These are phyloP conservation scores for Penicillium longicatenatum DNA, from an alignment of 495 filamentous ascomycete genomes.

Conservation along the genomic window DNA sequence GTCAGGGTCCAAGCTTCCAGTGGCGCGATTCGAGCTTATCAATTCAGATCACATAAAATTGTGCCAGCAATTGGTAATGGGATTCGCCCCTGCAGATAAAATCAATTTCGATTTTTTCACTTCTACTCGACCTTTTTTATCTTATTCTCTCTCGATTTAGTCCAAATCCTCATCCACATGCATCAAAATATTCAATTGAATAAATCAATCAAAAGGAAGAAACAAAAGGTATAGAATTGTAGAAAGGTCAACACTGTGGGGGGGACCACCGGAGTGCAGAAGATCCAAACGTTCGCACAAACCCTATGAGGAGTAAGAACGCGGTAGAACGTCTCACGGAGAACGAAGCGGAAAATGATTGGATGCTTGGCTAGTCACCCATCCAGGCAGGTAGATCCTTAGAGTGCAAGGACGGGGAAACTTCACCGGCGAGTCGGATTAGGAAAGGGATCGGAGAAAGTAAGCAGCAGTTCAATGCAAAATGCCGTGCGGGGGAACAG, in stretches of 20 bases:
- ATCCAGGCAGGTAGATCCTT: conserved; percentile 14
- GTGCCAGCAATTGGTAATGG: conserved; percentile 9
- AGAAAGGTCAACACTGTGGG: background rate
- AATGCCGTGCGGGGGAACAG: conserved; percentile 20
- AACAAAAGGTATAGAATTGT: background rate
- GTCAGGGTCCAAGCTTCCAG: conserved; percentile 29
- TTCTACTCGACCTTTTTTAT: background rate
- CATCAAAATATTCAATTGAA: too few species aligned
- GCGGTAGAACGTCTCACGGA: conserved; percentile 4
- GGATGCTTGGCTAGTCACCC: conserved; percentile 4
- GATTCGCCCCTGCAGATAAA: background rate
- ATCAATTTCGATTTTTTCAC: background rate
- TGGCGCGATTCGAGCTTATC: conserved; percentile 15
- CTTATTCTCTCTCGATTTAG: too few species aligned
- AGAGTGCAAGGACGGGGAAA: conserved; percentile 14
- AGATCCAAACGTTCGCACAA: conserved; percentile 2
- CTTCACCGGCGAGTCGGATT: conserved; percentile 34
- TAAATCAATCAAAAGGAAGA: too few species aligned
- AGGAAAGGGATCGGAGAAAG: conserved; percentile 34
- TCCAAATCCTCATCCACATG: too few species aligned
- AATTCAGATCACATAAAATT: conserved; percentile 6
- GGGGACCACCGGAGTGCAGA: background rate
- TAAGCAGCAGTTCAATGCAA: background rate
- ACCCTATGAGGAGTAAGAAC: conserved; percentile 7
- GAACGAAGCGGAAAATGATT: conserved; percentile 13